A percentile compares a stretch with the other conserved stretches of the same genome.
phyloP scores from a whole-genome alignment of 495 filamentous ascomycete species.

The Monascus purpureus region DNA sequence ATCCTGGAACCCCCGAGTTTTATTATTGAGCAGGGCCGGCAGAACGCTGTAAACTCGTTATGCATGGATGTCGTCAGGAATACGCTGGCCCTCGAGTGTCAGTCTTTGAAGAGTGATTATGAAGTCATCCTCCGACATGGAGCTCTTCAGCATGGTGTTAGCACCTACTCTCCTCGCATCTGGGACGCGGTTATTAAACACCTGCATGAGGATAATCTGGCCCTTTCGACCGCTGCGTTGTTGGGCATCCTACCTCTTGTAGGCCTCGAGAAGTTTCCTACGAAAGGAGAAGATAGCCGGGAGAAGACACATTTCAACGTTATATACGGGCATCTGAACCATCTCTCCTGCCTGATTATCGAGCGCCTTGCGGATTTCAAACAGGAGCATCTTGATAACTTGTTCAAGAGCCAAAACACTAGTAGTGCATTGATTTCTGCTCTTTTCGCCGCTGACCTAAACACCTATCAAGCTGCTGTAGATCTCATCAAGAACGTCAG shows the following conservation, averaged over 20 bases:
- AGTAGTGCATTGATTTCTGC: constrained; percentile 53
- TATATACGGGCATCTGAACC: constrained; percentile 52
- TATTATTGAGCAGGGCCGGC: constrained; percentile 19
- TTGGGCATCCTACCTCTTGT: constrained; percentile 53
- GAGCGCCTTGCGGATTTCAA: constrained; percentile 64
- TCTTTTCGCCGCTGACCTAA: constrained; percentile 53
- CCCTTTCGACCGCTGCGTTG: constrained; percentile 57
- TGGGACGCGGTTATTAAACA: constrained; percentile 65
- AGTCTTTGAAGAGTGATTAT: constrained; percentile 57
- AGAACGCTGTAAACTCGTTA: constrained; percentile 19
- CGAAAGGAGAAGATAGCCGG: constrained; percentile 32
- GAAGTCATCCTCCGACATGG: constrained; percentile 44
- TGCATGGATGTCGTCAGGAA: constrained; percentile 53
- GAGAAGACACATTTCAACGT: constrained; percentile 58
- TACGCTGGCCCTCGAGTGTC: constrained; percentile 61
- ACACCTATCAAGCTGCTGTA: constrained; percentile 58
- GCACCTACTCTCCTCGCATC: constrained; percentile 48
- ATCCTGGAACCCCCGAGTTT: constrained; percentile 31
- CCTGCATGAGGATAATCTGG: constrained; percentile 46
- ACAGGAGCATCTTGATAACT: constrained; percentile 42
- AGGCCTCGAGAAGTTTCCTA: constrained; percentile 56
- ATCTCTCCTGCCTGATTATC: constrained; percentile 56
- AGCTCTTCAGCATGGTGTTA: constrained; percentile 51
- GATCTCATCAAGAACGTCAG: constrained; percentile 71
- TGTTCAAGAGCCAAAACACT: constrained; percentile 49